Conservation (phyloP, 1,139 yeast species). For the Taphrina populina region DNA sequence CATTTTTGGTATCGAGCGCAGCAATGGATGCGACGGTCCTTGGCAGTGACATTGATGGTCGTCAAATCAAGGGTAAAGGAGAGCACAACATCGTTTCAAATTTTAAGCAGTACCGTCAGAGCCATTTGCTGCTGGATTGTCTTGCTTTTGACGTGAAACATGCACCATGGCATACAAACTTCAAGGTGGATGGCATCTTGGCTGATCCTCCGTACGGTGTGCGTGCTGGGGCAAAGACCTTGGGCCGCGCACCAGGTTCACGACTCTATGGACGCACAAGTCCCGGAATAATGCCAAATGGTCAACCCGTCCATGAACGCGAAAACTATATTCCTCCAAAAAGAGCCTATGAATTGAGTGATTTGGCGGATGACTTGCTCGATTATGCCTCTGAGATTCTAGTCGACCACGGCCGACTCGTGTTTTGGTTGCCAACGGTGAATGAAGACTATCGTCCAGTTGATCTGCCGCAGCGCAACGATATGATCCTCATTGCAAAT, state of each 20-base stretch:
- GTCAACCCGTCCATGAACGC: conserved; percentile 64
- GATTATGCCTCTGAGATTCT: conserved; percentile 69
- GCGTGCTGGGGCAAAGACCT: conserved; percentile 88
- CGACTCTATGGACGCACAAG: conserved; percentile 12
- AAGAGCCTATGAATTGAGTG: conserved; percentile 79
- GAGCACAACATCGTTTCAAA: conserved; percentile 55
- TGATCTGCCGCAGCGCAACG: conserved; percentile 55
- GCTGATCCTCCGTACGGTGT: conserved; percentile 99
- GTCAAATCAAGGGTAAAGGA: conserved; percentile 68
- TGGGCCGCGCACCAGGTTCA: conserved; percentile 70
- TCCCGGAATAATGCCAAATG: conserved; percentile 21
- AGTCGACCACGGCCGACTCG: conserved; percentile 72
- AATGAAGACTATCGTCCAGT: conserved; percentile 75
- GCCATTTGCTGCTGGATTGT: conserved; percentile 64
- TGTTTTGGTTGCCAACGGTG: conserved; percentile 98
- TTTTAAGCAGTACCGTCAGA: conserved; percentile 70
- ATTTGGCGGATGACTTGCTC: conserved; percentile 72
- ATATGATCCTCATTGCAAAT: conserved; percentile 54
- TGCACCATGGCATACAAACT: conserved; percentile 65
- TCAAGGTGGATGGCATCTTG: conserved; percentile 73
- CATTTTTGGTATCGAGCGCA: conserved; percentile 86
- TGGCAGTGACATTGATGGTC: conserved; percentile 84
- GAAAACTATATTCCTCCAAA: conserved; percentile 89
- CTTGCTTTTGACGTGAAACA: conserved; percentile 94
- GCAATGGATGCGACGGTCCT: conserved; percentile 71